Conservation (phyloP, 2,329 filamentous ascomycete genomes). For the Falciphora oryzae region DNA sequence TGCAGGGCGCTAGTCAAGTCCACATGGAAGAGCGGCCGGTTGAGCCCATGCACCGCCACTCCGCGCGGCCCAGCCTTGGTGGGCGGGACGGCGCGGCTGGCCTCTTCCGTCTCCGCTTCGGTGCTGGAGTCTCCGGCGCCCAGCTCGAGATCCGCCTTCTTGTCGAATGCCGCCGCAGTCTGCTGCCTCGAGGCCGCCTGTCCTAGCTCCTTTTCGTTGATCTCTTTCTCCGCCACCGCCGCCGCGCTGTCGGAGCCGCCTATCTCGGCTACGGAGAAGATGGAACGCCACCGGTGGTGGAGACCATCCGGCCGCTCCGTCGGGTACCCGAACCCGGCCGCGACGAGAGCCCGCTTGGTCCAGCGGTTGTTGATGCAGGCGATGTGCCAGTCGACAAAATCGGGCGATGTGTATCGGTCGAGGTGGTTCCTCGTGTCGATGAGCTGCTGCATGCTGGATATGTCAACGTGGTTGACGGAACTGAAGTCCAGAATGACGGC, state of each 20-base stretch:
- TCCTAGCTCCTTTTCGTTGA: slow-evolving; percentile 45
- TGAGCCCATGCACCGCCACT: slow-evolving; percentile 76
- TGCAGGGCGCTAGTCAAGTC: slow-evolving; percentile 87
- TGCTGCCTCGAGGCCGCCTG: slow-evolving; percentile 9
- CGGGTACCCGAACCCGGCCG: slow-evolving; percentile 56
- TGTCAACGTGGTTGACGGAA: slow-evolving; percentile 50
- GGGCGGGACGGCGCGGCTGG: neutral
- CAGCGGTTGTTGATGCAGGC: slow-evolving; percentile 49
- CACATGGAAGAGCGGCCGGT: slow-evolving; percentile 88
- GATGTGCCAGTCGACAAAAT: slow-evolving; percentile 47
- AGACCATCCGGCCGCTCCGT: slow-evolving; percentile 44
- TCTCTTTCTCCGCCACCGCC: slow-evolving; percentile 57
- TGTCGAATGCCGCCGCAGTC: slow-evolving; percentile 10
- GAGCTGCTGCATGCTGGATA: slow-evolving; percentile 51
- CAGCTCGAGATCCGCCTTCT: slow-evolving; percentile 6
- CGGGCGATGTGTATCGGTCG: slow-evolving; percentile 44
- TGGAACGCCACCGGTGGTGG: slow-evolving; percentile 78
- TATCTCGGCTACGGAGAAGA: slow-evolving; percentile 88
- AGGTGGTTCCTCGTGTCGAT: slow-evolving; percentile 50
- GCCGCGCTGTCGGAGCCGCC: slow-evolving; percentile 65
- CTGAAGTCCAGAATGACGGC: slow-evolving; percentile 54
- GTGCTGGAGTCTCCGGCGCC: neutral
- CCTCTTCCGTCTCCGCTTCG: neutral
- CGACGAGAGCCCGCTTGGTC: slow-evolving; percentile 50
- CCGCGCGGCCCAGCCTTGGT: slow-evolving; percentile 18